Evolutionary conservation across 2,329 filamentous ascomycete genomes (phyloP).

Genomic region (Neospermospora avenae): DNA sequence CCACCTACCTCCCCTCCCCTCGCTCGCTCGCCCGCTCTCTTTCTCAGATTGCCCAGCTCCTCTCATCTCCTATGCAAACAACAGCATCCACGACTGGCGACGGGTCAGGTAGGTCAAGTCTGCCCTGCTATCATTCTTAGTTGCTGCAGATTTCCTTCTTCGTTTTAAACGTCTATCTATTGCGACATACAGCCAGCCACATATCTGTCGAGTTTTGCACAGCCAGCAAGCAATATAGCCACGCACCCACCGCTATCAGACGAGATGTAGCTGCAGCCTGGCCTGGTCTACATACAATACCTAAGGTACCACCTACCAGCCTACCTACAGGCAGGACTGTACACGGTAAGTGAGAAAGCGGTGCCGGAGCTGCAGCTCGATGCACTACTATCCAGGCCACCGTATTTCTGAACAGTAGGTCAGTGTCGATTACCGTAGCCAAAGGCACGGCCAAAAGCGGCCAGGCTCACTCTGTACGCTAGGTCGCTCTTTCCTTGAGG

Average conservation of each 20-base stretch:
- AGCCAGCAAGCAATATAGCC: neutral
- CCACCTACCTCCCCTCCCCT: neutral
- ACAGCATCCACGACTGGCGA: neutral
- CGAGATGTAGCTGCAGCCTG: neutral
- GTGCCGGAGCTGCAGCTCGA: neutral
- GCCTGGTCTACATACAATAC: neutral
- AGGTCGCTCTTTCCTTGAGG: neutral
- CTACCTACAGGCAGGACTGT: neutral
- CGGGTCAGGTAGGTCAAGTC: neutral
- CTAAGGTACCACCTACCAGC: neutral
- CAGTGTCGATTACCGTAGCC: neutral
- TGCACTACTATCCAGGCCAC: neutral
- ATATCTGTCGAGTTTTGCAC: neutral
- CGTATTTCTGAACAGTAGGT: neutral
- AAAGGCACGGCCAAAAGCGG: conserved; percentile 4
- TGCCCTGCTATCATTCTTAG: conserved; percentile 1
- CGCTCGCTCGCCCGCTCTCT: neutral
- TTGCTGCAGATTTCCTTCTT: neutral
- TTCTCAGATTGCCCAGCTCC: neutral
- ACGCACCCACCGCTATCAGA: neutral
- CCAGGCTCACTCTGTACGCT: conserved; percentile 1
- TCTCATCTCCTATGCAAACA: neutral
- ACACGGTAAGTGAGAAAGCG: neutral
- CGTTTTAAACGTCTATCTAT: neutral
- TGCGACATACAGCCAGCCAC: neutral